Percentiles rank a stretch among this genome's conserved stretches.
phyloP scores from a whole-genome alignment of 768 basidiomycete species.

The Tulasnella sp. region DNA sequence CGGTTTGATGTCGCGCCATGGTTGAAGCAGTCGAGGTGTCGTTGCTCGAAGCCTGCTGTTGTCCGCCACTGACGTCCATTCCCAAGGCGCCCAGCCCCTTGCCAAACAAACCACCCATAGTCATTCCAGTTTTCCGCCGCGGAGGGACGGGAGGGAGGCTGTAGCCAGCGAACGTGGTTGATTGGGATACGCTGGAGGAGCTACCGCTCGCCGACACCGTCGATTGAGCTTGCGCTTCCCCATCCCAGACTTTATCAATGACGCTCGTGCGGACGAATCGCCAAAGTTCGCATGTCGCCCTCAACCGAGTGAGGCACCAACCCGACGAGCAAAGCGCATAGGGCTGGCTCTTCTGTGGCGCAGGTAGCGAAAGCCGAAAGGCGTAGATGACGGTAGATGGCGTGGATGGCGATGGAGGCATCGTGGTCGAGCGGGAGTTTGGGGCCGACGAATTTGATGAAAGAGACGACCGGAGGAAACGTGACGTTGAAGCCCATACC shows the following conservation, averaged over 20 bases:
- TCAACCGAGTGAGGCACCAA: constrained; percentile 81
- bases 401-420: constrained; percentile 28
- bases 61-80: not conserved
- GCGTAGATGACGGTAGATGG: constrained; percentile 32
- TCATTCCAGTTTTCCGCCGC: constrained; percentile 38
- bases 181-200: not conserved
- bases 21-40: not conserved
- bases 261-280: constrained; percentile 77
- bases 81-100: constrained; percentile 37
- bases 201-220: not conserved
- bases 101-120: constrained; percentile 53
- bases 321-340: constrained; percentile 79
- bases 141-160: constrained; percentile 55
- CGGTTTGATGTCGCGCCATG: not conserved
- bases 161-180: not conserved
- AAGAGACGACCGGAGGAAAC: constrained; percentile 19
- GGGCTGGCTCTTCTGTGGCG: constrained; percentile 29
- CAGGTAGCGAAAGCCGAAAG: constrained; percentile 36
- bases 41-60: not conserved
- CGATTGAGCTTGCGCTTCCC: constrained; percentile 35
- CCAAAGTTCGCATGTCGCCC: constrained; percentile 88
- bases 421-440: constrained; percentile 30
- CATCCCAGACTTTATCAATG: constrained; percentile 86
- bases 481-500: constrained; percentile 24
- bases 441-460: constrained; percentile 25